These are phyloP conservation scores for Komagataella ulmi DNA, from an alignment of 805 yeast genomes.

Conservation along the genomic window DNA sequence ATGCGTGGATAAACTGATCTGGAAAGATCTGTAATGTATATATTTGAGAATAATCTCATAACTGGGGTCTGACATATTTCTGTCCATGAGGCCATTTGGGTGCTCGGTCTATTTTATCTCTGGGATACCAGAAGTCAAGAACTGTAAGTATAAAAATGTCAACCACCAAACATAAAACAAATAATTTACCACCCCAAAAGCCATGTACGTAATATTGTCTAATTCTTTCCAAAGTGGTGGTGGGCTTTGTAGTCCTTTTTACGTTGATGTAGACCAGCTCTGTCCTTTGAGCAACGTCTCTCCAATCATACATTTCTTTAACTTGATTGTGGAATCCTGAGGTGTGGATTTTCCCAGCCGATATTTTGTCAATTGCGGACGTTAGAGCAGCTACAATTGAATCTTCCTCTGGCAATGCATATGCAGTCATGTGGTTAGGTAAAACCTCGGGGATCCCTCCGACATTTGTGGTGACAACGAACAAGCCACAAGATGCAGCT, in stretches of 20 bases:
- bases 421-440: conserved; percentile 86
- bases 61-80: not conserved
- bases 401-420: conserved; percentile 80
- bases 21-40: conserved; percentile 43
- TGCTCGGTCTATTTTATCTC: conserved; percentile 55
- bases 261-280: conserved; percentile 51
- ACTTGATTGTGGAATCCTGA: conserved; percentile 68
- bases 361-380: conserved; percentile 51
- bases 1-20: conserved; percentile 51
- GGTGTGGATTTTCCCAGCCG: conserved; percentile 51
- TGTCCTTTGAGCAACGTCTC: conserved; percentile 75
- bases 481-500: conserved; percentile 91
- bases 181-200: conserved; percentile 77
- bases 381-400: conserved; percentile 61
- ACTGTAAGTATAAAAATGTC: conserved; percentile 55
- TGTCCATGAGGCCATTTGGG: conserved; percentile 57
- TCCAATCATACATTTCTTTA: conserved; percentile 82
- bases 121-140: conserved; percentile 63
- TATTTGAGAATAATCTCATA: not conserved
- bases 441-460: conserved; percentile 98
- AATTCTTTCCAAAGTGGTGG: conserved; percentile 40
- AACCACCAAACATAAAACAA: conserved; percentile 66
- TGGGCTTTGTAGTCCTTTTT: conserved; percentile 7
- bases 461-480: conserved; percentile 88
- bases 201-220: conserved; percentile 58